Base-by-base conservation (phyloP, 352 stramenopile species). In the Globisporangium splendens region DNA sequence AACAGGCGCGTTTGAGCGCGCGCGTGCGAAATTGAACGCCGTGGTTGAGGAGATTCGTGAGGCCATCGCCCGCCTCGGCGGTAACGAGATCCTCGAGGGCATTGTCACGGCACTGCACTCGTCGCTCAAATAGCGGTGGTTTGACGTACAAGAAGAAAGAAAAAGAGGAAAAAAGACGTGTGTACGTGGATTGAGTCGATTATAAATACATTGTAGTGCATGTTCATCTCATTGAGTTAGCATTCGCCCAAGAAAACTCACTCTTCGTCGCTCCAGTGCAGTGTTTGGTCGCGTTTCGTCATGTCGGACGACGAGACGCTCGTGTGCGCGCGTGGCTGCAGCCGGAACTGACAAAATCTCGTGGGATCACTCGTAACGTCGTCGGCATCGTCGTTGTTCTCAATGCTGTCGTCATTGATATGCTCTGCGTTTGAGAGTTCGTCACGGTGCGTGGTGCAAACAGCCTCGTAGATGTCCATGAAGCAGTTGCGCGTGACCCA, bases 401-500 rank as follows among this genome's bases (percentile, higher is more conserved):
- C 56, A 22, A n/a, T 28, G 14, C 31, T 33, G 7, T 0, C 57
- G 20, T 14, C 41, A 8, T 35, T 35, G 28, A 35, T 35, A 8
- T 35, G 28, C 28, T 35, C 28, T 8, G 28, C 28, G 28, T 35
- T 35, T 4, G 28, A 35, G 10, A 53, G 63, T 7, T 58, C 43
- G 57, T 57, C 33, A 11, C 56, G n/a, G 21, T 41, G 47, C 35
- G 49, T 44, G 6, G 60, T 48, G 24, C 81, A 91, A 10, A 79
- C 49, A 8, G 81, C 74, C 33, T 86, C 77, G 62, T 81, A 72
- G 28, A 89, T 73, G 6, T 58, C 56, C 72, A 91, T 86, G 49
- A 91, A 86, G 60, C 81, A 91, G 52, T 82, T 71, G 1, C 51
- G 17, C 8, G 35, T 49, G 0, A 88, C 75, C 75, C 69, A 88